Conservation (phyloP, 2,329 filamentous ascomycete genomes). For the Penicillium sumatraense region DNA sequence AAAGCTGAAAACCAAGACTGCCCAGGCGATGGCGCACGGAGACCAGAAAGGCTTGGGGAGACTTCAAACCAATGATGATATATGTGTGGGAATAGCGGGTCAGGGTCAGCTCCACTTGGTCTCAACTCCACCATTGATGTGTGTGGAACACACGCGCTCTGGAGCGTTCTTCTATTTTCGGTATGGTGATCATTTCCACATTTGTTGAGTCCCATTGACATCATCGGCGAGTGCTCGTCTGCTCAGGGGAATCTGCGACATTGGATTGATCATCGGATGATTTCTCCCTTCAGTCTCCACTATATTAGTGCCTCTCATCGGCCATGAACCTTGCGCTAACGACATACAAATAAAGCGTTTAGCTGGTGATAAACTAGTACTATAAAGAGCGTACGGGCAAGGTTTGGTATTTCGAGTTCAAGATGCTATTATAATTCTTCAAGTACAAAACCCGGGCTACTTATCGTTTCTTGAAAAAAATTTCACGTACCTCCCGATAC, state of each 20-base stretch:
- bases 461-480: no score
- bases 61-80: neutral
- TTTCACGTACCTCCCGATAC: no score
- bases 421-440: no score
- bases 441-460: no score
- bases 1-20: neutral
- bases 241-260: neutral
- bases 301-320: neutral
- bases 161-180: slow-evolving; percentile 1
- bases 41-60: neutral
- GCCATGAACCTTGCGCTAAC: neutral
- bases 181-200: neutral
- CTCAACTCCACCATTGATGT: neutral
- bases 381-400: neutral
- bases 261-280: neutral
- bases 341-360: no score
- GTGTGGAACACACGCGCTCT: neutral
- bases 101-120: neutral
- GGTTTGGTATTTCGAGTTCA: neutral
- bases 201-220: neutral
- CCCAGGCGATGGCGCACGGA: neutral
- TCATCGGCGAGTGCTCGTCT: neutral
- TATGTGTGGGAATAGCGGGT: neutral
- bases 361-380: neutral
- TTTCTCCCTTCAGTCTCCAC: neutral